Evolutionary conservation across 1,284 basidiomycete species (phyloP).

Genomic region (Peniophora sp.): DNA sequence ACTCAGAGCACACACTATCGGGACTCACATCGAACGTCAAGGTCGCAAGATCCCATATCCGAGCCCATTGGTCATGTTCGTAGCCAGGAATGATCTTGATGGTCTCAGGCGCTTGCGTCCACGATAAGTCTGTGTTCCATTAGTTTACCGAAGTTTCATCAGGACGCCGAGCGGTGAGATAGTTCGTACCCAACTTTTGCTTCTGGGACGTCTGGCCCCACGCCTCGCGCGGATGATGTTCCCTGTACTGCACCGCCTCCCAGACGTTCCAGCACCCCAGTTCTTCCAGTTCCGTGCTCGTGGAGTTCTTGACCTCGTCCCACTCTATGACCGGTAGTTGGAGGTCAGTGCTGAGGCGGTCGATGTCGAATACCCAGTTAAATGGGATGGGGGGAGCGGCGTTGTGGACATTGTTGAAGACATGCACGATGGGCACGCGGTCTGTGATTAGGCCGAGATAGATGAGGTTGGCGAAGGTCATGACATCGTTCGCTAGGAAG

Average conservation of each 20-base stretch:
- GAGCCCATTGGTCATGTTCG: conserved; percentile 32
- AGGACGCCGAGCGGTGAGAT: neutral
- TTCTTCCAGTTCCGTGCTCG: conserved; percentile 34
- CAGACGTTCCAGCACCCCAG: conserved; percentile 71
- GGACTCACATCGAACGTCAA: conserved; percentile 37
- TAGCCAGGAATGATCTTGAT: conserved; percentile 30
- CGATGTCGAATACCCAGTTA: conserved; percentile 35
- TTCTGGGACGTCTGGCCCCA: conserved; percentile 31
- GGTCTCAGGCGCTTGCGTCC: conserved; percentile 35
- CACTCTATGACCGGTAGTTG: conserved; percentile 31
- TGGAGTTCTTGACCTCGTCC: conserved; percentile 30
- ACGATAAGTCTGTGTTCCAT: conserved; percentile 34
- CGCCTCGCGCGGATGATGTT: conserved; percentile 38
- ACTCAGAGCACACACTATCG: conserved; percentile 1
- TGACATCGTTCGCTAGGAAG: conserved; percentile 57
- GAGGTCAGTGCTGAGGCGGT: conserved; percentile 25
- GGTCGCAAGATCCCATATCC: conserved; percentile 38
- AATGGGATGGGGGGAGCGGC: conserved; percentile 28
- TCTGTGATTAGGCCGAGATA: conserved; percentile 59
- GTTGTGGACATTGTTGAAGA: conserved; percentile 60
- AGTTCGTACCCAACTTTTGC: conserved; percentile 48
- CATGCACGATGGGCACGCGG: conserved; percentile 55
- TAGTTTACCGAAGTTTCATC: conserved; percentile 22
- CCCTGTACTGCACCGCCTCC: conserved; percentile 41
- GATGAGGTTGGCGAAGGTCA: conserved; percentile 60